Evolutionary conservation across 2,329 filamentous ascomycete genomes (phyloP), one percentile per base, ranked within the genome.

Genomic region (Talaromyces piceae): DNA sequence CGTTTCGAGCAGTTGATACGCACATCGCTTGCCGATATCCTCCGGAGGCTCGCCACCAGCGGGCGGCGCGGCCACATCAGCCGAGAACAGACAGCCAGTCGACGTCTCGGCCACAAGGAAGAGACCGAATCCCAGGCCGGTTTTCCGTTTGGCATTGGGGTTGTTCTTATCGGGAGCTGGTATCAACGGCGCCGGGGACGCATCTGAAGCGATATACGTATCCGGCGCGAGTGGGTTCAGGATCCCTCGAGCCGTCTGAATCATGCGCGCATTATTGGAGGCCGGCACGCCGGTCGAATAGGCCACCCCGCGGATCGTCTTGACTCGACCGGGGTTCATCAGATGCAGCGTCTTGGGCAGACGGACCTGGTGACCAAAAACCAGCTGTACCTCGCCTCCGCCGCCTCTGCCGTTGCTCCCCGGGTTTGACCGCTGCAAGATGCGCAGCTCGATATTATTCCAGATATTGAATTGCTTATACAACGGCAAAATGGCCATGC

Each of bases 261-360:
- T 98, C 87, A 96, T 94, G 57, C 93, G 80, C 56, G 86, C 88
- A 66, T 97, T 98, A 68, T 96, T 96, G 46, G 86, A 90, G 0
- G 88, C 91, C 9, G 88, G 87, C 0, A 97, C 91, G 44, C 94
- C 93, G 1, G 88, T 90, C 50, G 87, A 87, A 70, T 97, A 98
- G 45, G 93, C 91, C 41, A 98, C 93, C 53, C 93, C 93, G 51
- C 91, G 80, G 58, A 98, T 87, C 59, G 84, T 83, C 78, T 90
- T 91, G 62, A 98, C 86, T 51, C 88, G 78, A 6, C 93, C 93
- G 0, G 91, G 83, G 56, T 82, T 87, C 60, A 94, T 78, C 50
- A 96, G 72, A 69, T 98, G 93, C 65, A 98, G 75, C 31, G 93
- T 98, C 75, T 95, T 95, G 9, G 93, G 93, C 47, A 97, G 75